Evolutionary conservation across 176 grass and related monocot genomes (phyloP), one percentile per base, ranked within the genome.

Genomic region (Hordeum marinum): DNA sequence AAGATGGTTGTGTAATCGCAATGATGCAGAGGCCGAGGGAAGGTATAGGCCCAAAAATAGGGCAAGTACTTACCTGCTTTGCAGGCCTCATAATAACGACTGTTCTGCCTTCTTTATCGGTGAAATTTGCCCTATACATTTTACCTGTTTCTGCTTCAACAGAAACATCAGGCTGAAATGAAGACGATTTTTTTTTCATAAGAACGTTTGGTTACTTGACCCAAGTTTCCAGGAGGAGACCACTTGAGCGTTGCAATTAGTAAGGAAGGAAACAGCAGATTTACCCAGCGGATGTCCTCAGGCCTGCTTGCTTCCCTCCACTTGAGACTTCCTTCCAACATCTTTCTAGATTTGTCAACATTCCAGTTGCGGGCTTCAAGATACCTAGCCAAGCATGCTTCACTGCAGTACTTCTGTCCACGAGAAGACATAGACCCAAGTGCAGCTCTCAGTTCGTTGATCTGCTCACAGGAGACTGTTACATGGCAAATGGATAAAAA

Each of bases 281-380:
- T 80, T 85, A 98, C 93, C 96, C 93, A 98, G 55, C 75, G 69
- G 69, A 95, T 98, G 68, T 88, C 93, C 37, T 95, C 88, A 11
- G 91, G 96, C 48, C 84, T 95, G 68, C 81, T 94, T 76, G 77
- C 89, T 64, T 41, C 83, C 84, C 96, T 90, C 96, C 96, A 98
- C 81, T 92, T 95, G 35, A 98, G 89, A 63, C 62, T 92, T 80
- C 94, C 96, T 83, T 90, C 89, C 52, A 98, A 90, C 96, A 95
- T 95, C 80, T 94, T 95, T 59, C 50, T 92, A 3, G 93, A 89
- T 48, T 95, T 95, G 23, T 87, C 81, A 83, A 92, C 63, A 68
- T 89, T 95, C 93, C 89, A 95, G 65, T 88, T 89, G 39, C 90
- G 85, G 11, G 93, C 93, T 83, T 92, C 89, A 80, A 98, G 75